phyloP scores from a whole-genome alignment of 2,329 filamentous ascomycete species.

The Ascochyta rabiei region DNA sequence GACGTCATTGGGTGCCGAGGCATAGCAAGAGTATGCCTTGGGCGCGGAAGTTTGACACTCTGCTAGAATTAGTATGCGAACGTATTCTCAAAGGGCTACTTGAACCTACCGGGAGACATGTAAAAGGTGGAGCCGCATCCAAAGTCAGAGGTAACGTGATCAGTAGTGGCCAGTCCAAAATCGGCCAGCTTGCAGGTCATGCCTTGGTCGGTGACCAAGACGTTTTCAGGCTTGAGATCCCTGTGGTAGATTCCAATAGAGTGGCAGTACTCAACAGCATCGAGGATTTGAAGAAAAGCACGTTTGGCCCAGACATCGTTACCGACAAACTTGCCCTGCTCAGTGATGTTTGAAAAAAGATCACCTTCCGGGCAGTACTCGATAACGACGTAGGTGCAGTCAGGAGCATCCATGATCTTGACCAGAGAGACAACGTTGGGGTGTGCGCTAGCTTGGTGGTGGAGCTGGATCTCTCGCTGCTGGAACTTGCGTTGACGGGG shows the following conservation, averaged over 20 bases:
- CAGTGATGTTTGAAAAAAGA: constrained; percentile 96
- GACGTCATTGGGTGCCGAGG: constrained; percentile 92
- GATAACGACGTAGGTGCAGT: constrained; percentile 95
- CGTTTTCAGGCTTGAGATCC: constrained; percentile 98
- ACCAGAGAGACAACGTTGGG: constrained; percentile 92
- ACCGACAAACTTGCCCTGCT: constrained; percentile 89
- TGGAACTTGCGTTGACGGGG: constrained; percentile 87
- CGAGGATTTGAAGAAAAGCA: constrained; percentile 92
- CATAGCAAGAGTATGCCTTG: constrained; percentile 77
- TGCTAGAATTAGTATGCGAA: constrained; percentile 52
- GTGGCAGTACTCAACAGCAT: constrained; percentile 96
- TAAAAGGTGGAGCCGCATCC: constrained; percentile 99
- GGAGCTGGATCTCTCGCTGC: constrained; percentile 88
- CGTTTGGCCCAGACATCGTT: constrained; percentile 87
- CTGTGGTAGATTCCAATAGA: constrained; percentile 92
- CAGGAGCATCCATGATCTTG: constrained; percentile 87
- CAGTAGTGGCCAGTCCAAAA: constrained; percentile 91
- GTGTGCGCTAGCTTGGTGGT: constrained; percentile 87
- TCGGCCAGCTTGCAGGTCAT: constrained; percentile 94
- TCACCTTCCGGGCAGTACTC: constrained; percentile 98
- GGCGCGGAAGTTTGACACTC: constrained; percentile 85
- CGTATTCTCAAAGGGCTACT: constrained; percentile 13
- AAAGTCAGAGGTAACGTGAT: constrained; percentile 86
- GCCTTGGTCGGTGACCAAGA: constrained; percentile 87
- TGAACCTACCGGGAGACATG: constrained; percentile 91